These are phyloP conservation scores for Fusarium ambrosium DNA, from an alignment of 2,329 filamentous ascomycete genomes.

Conservation along the genomic window DNA sequence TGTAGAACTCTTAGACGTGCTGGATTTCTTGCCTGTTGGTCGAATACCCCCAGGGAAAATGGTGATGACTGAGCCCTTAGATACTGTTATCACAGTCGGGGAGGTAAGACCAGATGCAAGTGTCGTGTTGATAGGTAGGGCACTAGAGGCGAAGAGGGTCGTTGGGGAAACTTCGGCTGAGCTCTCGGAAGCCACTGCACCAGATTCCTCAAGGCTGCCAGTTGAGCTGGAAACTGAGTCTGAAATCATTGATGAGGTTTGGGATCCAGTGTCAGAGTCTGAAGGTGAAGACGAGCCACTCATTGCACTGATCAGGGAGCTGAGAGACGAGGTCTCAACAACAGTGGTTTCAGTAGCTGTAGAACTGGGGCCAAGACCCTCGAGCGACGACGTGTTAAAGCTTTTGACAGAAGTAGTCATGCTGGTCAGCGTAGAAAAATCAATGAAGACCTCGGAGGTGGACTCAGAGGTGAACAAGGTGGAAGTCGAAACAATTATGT, in stretches of 20 bases:
- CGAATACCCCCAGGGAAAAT: slow-evolving; percentile 29
- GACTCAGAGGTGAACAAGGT: not conserved
- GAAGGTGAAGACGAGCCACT: slow-evolving; percentile 2
- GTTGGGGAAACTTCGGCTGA: slow-evolving; percentile 2
- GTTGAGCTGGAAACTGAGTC: not conserved
- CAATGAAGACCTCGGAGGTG: not conserved
- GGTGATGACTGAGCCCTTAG: slow-evolving; percentile 33
- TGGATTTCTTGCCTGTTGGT: slow-evolving; percentile 18
- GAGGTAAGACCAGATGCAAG: slow-evolving; percentile 1
- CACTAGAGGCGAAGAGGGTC: slow-evolving; percentile 14
- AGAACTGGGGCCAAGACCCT: not conserved
- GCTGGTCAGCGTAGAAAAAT: not conserved
- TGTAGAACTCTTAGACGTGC: slow-evolving; percentile 9
- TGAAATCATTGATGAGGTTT: slow-evolving; percentile 19
- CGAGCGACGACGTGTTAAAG: not conserved
- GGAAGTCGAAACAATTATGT: slow-evolving; percentile 8
- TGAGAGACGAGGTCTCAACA: not conserved
- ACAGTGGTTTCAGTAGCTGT: not conserved
- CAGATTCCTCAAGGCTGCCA: not conserved
- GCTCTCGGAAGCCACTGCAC: slow-evolving; percentile 2
- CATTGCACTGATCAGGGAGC: not conserved
- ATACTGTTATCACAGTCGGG: slow-evolving; percentile 21
- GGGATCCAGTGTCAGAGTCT: not conserved
- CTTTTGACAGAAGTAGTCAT: not conserved
- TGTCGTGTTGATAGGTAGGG: slow-evolving; percentile 19